A percentile compares a stretch with the other conserved stretches of the same genome.
These are phyloP conservation scores for Ceratobasidium sp. DNA, from an alignment of 1,284 basidiomycete species.

Conservation along the genomic window DNA sequence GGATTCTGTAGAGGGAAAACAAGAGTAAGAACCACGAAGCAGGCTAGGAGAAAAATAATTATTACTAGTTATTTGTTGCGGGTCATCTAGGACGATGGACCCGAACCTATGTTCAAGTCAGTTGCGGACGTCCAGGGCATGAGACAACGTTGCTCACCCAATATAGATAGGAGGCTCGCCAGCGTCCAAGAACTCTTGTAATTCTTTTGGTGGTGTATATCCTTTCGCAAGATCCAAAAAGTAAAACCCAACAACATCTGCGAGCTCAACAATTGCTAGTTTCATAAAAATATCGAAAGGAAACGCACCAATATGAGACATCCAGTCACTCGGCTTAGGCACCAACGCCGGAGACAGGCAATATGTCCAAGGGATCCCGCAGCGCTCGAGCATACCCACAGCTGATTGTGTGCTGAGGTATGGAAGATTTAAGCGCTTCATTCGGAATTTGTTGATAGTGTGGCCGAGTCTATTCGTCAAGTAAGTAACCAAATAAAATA, in stretches of 20 bases:
- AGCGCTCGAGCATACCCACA: constrained; percentile 66
- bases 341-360: constrained; percentile 74
- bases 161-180: constrained; percentile 71
- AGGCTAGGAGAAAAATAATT: not conserved
- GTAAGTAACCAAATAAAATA: not conserved
- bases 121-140: not conserved
- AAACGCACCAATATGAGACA: constrained; percentile 66
- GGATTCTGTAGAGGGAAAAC: constrained; percentile 53
- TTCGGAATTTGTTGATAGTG: constrained; percentile 71
- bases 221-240: constrained; percentile 66
- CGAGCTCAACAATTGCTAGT: not conserved
- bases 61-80: constrained; percentile 66
- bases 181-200: constrained; percentile 63
- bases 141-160: constrained; percentile 58
- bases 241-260: constrained; percentile 75
- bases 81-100: constrained; percentile 72
- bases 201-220: constrained; percentile 63
- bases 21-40: not conserved
- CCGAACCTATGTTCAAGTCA: constrained; percentile 63
- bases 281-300: not conserved
- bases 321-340: constrained; percentile 73
- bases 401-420: constrained; percentile 64
- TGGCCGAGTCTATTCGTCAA: constrained; percentile 63
- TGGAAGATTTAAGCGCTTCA: constrained; percentile 65
- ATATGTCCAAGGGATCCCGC: constrained; percentile 76